Conservation (phyloP, 352 stramenopile genomes). For the Phytophthora constricta region DNA sequence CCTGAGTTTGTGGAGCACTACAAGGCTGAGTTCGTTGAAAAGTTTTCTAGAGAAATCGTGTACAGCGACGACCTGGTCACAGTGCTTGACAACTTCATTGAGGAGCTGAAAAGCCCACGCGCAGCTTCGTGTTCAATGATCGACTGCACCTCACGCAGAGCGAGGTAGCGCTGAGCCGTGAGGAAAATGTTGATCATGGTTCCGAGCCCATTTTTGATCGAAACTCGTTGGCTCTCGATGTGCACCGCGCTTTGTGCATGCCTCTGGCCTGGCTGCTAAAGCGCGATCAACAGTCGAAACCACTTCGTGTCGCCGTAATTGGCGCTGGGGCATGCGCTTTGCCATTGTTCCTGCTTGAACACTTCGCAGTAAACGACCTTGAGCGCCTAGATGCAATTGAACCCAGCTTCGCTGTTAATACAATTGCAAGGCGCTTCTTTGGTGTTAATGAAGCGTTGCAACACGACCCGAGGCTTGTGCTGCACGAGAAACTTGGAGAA, state of each 20-base stretch:
- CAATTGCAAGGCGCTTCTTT: conserved; percentile 53
- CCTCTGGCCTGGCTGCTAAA: conserved; percentile 38
- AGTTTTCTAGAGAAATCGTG: conserved; percentile 62
- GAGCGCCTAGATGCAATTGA: conserved; percentile 63
- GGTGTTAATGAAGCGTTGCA: conserved; percentile 37
- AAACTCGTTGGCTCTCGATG: conserved; percentile 57
- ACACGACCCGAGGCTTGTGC: conserved; percentile 28
- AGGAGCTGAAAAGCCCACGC: conserved; percentile 41
- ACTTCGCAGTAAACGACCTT: conserved; percentile 34
- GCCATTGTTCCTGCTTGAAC: conserved; percentile 58
- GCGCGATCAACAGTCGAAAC: conserved; percentile 1
- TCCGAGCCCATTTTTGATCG: conserved; percentile 46
- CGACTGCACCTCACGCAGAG: conserved; percentile 77
- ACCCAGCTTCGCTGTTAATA: conserved; percentile 52
- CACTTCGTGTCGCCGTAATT: conserved; percentile 48
- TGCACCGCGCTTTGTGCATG: conserved; percentile 69
- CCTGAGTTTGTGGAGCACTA: conserved; percentile 59
- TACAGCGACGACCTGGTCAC: conserved; percentile 59
- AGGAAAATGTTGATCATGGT: conserved; percentile 9
- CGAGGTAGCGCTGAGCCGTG: conserved; percentile 53
- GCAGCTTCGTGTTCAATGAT: conserved; percentile 80
- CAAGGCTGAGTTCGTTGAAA: conserved; percentile 60
- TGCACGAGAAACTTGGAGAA: conserved; percentile 57
- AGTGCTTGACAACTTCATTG: conserved; percentile 68
- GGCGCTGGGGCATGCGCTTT: conserved; percentile 67